Evolutionary conservation across 805 yeast species (phyloP).

Genomic region (Saccharomycopsis fodiens): DNA sequence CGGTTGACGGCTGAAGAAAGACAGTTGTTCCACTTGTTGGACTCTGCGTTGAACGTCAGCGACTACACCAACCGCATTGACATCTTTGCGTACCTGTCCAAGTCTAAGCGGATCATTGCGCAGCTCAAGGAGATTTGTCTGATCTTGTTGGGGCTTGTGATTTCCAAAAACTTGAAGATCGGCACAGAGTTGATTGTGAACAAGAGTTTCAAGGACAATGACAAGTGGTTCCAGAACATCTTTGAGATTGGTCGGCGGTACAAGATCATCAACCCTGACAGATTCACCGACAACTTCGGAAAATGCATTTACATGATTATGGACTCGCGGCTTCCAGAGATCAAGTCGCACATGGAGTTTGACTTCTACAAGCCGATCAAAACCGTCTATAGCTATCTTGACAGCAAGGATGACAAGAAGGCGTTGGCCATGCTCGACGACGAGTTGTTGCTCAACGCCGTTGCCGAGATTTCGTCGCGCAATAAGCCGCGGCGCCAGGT

Average conservation of each 20-base stretch:
- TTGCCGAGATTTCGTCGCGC: constrained; percentile 56
- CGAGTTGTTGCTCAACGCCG: constrained; percentile 52
- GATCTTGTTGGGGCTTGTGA: constrained; percentile 68
- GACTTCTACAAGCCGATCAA: constrained; percentile 65
- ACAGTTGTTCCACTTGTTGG: constrained; percentile 54
- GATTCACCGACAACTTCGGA: constrained; percentile 73
- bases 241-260: constrained; percentile 78
- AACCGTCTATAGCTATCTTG: constrained; percentile 47
- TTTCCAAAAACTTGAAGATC: constrained; percentile 64
- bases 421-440: constrained; percentile 47
- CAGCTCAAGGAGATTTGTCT: constrained; percentile 74
- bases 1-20: constrained; percentile 63
- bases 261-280: constrained; percentile 78
- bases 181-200: constrained; percentile 60
- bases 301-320: constrained; percentile 76
- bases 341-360: constrained; percentile 64
- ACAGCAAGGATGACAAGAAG: constrained; percentile 28
- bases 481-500: constrained; percentile 48
- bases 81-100: constrained; percentile 56
- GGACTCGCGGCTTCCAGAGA: constrained; percentile 73
- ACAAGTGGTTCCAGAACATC: constrained; percentile 61
- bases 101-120: constrained; percentile 61
- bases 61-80: constrained; percentile 79
- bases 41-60: constrained; percentile 71
- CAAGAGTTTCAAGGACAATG: constrained; percentile 61